Evolutionary conservation across 2,329 filamentous ascomycete species (phyloP).

Genomic region (Exophiala viscosa): DNA sequence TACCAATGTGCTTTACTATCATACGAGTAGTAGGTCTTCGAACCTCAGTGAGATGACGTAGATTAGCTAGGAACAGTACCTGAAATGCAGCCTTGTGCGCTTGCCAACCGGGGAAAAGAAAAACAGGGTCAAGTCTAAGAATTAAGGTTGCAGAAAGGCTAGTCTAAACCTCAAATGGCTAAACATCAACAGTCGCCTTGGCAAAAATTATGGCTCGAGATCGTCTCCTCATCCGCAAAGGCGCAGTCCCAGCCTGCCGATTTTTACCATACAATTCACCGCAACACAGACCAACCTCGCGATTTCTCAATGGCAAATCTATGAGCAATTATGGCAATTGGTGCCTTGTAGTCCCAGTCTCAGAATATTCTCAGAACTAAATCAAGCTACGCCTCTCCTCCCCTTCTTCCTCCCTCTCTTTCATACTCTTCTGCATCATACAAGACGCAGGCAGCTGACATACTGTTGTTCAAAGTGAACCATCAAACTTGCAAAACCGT

Average conservation of each 20-base stretch:
- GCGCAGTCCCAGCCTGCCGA: constrained; percentile 15
- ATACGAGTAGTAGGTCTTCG: too few species aligned
- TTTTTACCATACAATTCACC: constrained; percentile 14
- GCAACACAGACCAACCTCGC: constrained; percentile 24
- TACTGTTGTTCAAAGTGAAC: constrained; percentile 1
- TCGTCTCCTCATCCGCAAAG: neutral
- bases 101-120: neutral
- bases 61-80: too few species aligned
- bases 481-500: neutral
- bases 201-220: neutral
- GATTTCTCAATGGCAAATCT: constrained; percentile 25
- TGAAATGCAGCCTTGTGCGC: too few species aligned
- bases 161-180: neutral
- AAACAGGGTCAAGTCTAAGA: neutral
- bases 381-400: constrained; percentile 38
- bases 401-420: constrained; percentile 32
- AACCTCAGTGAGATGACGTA: too few species aligned
- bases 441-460: constrained; percentile 20
- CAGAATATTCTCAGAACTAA: constrained; percentile 23
- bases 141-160: neutral
- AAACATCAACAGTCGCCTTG: constrained; percentile 8
- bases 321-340: constrained; percentile 19
- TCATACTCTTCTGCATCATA: constrained; percentile 6
- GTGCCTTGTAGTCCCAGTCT: constrained; percentile 17
- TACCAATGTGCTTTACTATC: too few species aligned